Base-by-base conservation (phyloP, 2,329 filamentous ascomycete genomes). In the Hymenotorrendiella dingleyae region DNA sequence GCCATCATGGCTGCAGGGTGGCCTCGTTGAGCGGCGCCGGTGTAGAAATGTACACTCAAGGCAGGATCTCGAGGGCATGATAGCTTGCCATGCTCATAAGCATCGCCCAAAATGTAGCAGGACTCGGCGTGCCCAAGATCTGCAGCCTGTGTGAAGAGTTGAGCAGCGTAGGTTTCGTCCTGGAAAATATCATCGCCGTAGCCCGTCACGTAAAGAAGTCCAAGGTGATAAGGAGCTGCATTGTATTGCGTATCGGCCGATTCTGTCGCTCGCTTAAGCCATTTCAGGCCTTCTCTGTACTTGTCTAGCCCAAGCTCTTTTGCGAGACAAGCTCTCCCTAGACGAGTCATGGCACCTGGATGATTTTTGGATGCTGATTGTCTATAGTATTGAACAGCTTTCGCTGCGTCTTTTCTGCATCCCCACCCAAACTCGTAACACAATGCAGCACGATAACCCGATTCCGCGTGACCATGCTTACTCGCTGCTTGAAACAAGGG, bases 371-470 rank as follows among this genome's bases (percentile, higher is more conserved):
- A 86, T 2, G 93, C 90, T 8, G 90, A 86, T 49, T 85, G 83
- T 42, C 91, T 83, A 60, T 95, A 85, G 63, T 93, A 98, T 62
- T 97, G 90, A 1, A 94, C 86, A 32, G 93, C 91, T 66, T 96
- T 96, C 37, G 84, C 80, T 44, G 86, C 84, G 58, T 96, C 89
- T 58, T 88, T 88, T 44, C 88, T 82, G 58, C 84, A 94, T 29
- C 93, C 93, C 93, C 93, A 98, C 49, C 90, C 93, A 65, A 96
- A 97, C 64, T 98, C 93, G 67, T 97, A 97, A 69, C 90, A 96
- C 43, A 98, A 73, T 12, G 86, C 93, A 40, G 91, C 84, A 42
- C 93, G 85, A 66, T 96, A 98, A 26, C 84, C 90, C 43, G 93
- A 93, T 69, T 98, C 93, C 36, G 93, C 89, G 64, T 98, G 93